Percentiles rank a stretch among this genome's conserved stretches.
Evolutionary conservation across 1,139 yeast species (phyloP).

Genomic region (Geotrichum armillariae): DNA sequence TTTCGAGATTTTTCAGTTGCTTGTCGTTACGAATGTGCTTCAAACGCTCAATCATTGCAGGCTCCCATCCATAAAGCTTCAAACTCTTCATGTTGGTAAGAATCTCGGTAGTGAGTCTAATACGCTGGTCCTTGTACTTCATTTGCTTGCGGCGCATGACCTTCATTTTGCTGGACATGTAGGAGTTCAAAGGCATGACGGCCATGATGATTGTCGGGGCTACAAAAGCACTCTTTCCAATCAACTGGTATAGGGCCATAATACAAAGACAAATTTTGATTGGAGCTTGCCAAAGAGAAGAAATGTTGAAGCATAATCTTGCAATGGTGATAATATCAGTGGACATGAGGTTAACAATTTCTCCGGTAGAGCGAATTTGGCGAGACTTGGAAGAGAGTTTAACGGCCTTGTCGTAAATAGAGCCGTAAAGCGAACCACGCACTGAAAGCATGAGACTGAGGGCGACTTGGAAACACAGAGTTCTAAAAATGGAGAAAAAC

Average conservation of each 20-base stretch:
- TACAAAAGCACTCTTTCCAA: constrained; percentile 63
- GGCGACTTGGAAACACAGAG: constrained; percentile 59
- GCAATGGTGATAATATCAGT: constrained; percentile 73
- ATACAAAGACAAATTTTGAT: constrained; percentile 55
- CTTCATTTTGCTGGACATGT: constrained; percentile 51
- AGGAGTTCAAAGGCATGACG: constrained; percentile 59
- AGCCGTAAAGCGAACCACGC: constrained; percentile 66
- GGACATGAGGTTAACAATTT: constrained; percentile 72
- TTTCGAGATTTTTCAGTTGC: constrained; percentile 73
- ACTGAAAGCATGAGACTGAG: constrained; percentile 38
- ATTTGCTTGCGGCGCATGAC: constrained; percentile 58
- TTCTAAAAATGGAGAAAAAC: constrained; percentile 77
- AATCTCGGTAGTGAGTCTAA: constrained; percentile 63
- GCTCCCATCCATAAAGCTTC: constrained; percentile 76
- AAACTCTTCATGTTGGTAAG: constrained; percentile 64
- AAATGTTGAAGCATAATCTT: constrained; percentile 52
- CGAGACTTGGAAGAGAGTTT: constrained; percentile 78
- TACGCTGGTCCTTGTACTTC: constrained; percentile 64
- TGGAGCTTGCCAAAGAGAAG: constrained; percentile 60
- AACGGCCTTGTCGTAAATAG: constrained; percentile 77
- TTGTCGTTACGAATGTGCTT: constrained; percentile 74
- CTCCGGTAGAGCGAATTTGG: constrained; percentile 79
- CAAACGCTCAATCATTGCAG: constrained; percentile 54
- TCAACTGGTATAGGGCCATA: constrained; percentile 53
- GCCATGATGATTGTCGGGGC: constrained; percentile 56